Conservation (phyloP, 768 basidiomycete genomes). For the Lactarius trivialis region DNA sequence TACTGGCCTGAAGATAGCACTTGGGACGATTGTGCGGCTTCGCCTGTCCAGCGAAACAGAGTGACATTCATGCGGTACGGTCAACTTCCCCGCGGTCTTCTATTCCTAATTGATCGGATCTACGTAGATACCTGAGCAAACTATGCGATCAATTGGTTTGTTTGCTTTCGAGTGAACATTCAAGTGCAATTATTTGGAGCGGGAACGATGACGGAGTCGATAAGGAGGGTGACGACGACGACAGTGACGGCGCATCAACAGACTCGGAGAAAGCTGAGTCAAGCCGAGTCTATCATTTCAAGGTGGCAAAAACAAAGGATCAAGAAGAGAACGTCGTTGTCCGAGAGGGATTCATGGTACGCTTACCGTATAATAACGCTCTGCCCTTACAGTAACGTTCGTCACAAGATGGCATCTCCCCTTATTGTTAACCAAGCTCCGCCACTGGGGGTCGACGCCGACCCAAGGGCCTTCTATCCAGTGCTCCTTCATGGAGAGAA, state of each 20-base stretch:
- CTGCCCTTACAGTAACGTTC: too few species aligned
- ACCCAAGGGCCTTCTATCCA: not conserved
- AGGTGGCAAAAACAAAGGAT: not conserved
- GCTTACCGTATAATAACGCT: too few species aligned
- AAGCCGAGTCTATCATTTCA: not conserved
- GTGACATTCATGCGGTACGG: conserved; percentile 55
- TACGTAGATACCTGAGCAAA: not conserved
- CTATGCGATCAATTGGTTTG: conserved; percentile 3
- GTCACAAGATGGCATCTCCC: not conserved
- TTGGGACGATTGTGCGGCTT: conserved; percentile 45
- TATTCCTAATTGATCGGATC: not conserved
- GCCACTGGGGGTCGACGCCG: not conserved
- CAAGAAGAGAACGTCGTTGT: not conserved
- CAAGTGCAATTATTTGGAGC: not conserved
- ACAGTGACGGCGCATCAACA: not conserved
- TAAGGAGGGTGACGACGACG: not conserved
- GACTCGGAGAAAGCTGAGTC: not conserved
- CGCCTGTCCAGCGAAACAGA: conserved; percentile 44
- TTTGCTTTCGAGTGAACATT: not conserved
- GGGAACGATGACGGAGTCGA: not conserved
- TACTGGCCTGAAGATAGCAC: conserved; percentile 59
- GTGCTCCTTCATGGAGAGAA: not conserved
- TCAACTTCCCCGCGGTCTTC: not conserved
- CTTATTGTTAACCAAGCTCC: not conserved
- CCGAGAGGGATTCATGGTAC: not conserved